Conservation (phyloP, 169 alveolate genomes). For the Plasmodium gonderi region DNA sequence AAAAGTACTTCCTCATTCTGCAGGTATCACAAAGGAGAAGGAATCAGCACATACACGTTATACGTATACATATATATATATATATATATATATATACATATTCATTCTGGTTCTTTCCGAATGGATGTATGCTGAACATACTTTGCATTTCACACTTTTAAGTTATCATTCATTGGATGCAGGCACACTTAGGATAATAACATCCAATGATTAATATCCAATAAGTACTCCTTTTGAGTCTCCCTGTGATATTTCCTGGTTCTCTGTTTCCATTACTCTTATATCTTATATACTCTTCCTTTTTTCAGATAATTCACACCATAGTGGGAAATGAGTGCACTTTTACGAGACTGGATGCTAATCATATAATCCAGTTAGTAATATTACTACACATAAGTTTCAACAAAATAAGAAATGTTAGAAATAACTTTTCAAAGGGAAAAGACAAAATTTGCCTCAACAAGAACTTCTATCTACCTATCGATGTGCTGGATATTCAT, state of each 20-base stretch:
- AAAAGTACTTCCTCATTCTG: conserved; percentile 28
- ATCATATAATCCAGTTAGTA: conserved; percentile 6
- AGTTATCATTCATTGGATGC: no score
- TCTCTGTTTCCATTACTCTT: background rate
- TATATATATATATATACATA: no score
- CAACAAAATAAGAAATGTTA: conserved; percentile 24
- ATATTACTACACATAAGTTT: conserved; percentile 38
- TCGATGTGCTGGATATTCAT: conserved; percentile 29
- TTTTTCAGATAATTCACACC: conserved; percentile 30
- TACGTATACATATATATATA: no score
- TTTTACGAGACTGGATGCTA: conserved; percentile 4
- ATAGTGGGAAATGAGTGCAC: conserved; percentile 5
- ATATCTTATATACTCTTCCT: background rate
- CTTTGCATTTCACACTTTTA: no score
- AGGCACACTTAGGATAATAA: no score
- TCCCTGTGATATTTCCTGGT: no score
- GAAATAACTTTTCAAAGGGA: background rate
- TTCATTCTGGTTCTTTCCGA: no score
- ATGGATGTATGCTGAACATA: no score
- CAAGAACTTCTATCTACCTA: conserved; percentile 20
- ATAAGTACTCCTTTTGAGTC: no score
- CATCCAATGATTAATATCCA: no score
- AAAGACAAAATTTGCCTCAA: conserved; percentile 43
- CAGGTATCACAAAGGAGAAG: conserved; percentile 12
- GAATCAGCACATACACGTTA: no score